Evolutionary conservation across 352 stramenopile species (phyloP).

Genomic region (Phytophthora megakarya): DNA sequence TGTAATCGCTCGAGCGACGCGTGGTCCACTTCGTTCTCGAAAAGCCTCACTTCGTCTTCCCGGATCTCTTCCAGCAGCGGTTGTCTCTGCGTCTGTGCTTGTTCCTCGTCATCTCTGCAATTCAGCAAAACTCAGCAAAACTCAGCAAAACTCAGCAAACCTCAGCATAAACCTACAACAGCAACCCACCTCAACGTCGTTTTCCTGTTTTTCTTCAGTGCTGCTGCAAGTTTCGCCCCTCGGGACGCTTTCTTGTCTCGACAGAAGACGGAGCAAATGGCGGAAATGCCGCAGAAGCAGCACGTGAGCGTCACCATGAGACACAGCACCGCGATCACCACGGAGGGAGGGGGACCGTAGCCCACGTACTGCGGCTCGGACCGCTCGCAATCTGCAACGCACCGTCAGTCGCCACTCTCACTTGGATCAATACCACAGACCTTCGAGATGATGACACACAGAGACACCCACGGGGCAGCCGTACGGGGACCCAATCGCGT

Average conservation of each 20-base stretch:
- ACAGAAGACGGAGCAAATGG: conserved; percentile 81
- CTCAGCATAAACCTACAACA: neutral
- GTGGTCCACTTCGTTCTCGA: conserved; percentile 66
- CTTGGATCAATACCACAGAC: conserved; percentile 19
- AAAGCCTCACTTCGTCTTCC: conserved; percentile 58
- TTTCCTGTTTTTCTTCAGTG: conserved; percentile 34
- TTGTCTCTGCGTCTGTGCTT: conserved; percentile 46
- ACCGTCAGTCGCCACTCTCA: neutral
- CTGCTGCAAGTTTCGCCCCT: conserved; percentile 20
- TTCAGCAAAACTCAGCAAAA: neutral
- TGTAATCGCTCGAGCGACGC: conserved; percentile 57
- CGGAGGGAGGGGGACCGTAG: conserved; percentile 78
- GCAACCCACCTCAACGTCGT: conserved; percentile 22
- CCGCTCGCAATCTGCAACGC: conserved; percentile 73
- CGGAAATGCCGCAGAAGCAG: conserved; percentile 77
- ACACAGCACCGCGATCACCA: conserved; percentile 85
- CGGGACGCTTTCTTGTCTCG: conserved; percentile 32
- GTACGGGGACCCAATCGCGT: conserved; percentile 68
- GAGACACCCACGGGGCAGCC: conserved; percentile 77
- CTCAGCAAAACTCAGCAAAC: conserved; percentile 5
- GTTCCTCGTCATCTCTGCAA: conserved; percentile 43
- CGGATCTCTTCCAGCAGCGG: conserved; percentile 52
- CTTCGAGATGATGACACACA: conserved; percentile 82
- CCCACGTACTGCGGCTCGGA: conserved; percentile 73
- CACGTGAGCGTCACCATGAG: conserved; percentile 83